A percentile compares a stretch with the other conserved stretches of the same genome.
phyloP scores from a whole-genome alignment of 306 rosid genomes.

The Vicia faba region DNA sequence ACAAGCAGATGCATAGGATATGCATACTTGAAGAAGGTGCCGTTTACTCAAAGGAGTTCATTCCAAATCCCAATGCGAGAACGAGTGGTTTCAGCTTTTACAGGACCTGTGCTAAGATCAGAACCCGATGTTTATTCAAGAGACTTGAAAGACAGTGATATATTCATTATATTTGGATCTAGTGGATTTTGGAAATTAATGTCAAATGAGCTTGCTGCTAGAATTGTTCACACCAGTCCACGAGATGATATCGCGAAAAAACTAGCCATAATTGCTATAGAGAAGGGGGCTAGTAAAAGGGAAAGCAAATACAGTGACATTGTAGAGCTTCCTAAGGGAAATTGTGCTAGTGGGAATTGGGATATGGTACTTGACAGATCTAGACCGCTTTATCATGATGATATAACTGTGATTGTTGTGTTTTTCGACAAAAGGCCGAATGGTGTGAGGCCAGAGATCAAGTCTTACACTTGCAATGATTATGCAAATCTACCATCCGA shows the following conservation, averaged over 20 bases:
- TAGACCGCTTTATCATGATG: background rate
- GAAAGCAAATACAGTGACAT: background rate
- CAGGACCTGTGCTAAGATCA: background rate
- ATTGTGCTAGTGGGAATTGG: background rate
- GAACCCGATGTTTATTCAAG: background rate
- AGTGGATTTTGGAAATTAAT: background rate
- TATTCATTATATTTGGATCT: slow-evolving; percentile 10
- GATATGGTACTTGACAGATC: accelerated
- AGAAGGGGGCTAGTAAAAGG: background rate
- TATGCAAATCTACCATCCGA: background rate
- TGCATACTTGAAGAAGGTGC: background rate
- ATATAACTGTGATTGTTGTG: slow-evolving; percentile 2
- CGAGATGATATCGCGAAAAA: background rate
- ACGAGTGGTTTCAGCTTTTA: background rate
- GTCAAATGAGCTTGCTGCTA: background rate
- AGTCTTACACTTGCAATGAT: background rate
- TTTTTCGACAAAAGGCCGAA: background rate
- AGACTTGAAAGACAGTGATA: background rate
- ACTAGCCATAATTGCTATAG: background rate
- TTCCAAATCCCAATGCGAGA: background rate
- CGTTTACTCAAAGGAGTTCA: background rate
- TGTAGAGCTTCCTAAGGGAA: background rate
- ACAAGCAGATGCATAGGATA: background rate
- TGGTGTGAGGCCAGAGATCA: background rate
- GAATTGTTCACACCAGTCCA: background rate